Base-by-base conservation (phyloP, 2,329 filamentous ascomycete species). In the Ceratocystiopsis sp. region DNA sequence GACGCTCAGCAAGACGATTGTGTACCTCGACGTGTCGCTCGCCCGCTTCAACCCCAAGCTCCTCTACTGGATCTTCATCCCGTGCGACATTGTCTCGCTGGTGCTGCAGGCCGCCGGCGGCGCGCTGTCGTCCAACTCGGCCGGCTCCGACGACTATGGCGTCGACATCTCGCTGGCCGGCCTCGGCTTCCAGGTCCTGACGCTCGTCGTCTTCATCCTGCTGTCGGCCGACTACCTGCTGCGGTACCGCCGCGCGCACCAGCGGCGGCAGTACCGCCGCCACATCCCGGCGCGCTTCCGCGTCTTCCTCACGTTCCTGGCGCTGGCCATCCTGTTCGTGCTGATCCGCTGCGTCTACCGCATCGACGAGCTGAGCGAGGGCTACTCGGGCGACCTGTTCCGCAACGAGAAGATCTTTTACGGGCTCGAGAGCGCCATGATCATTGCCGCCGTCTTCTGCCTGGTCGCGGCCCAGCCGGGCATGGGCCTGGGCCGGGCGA, bases 341-440 rank as follows among this genome's bases (percentile, higher is more conserved):
- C 68, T 80, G 35, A 67, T 69, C 4, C 64, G 78, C 15, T 78
- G 71, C 49, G 35, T 47, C 40, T 52, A 75, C 55, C 67, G 78
- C 43, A 73, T 79, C 37, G 73, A 73, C 11, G 78, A 83, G 58
- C 56, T 82, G 46, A 72, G 68, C 47, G 61, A 75, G 35, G 78
- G 78, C 2, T 82, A 76, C 61, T 52, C 56, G 21, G 75, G 73
- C 0, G 54, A 61, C 7, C 55, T 79, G 44, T 71, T 78, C 36
- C 60, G 60, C 5, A 52, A 74, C 36, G 57, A 75, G 52, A 57
- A 55, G 0, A 53, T 68, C 3, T 75, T 75, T 47, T 72, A 74
- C 47, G 66, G 57, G 0, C 59, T 75, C 0, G 71, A 75, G 58
- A 68, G 67, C 55, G 60, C 61, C 9, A 48, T 52, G 45, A 41